Evolutionary conservation across 495 filamentous ascomycete genomes (phyloP).

Genomic region (Elasticomyces elasticus): DNA sequence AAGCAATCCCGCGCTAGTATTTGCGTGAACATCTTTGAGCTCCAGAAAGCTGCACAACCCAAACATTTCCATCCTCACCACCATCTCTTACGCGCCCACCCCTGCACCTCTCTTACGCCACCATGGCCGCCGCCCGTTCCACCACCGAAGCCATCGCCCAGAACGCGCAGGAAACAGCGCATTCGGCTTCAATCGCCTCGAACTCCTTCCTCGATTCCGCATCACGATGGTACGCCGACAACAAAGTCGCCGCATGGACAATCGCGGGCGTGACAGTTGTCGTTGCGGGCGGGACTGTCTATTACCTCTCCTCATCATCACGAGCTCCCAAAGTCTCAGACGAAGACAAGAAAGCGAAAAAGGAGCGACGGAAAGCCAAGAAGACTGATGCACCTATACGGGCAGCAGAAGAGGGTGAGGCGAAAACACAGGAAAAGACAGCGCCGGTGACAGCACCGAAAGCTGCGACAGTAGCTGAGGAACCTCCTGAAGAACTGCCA

Average conservation of each 20-base stretch:
- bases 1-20: too few species aligned
- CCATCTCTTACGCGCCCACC: background rate
- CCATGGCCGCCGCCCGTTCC: constrained; percentile 8
- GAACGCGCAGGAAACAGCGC: background rate
- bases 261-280: constrained; percentile 89
- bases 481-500: constrained; percentile 63
- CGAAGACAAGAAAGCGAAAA: constrained; percentile 46
- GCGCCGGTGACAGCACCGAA: constrained; percentile 14
- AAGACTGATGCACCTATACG: constrained; percentile 52
- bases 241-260: constrained; percentile 91
- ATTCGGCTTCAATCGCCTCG: constrained; percentile 18
- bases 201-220: constrained; percentile 80
- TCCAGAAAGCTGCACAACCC: too few species aligned
- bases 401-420: constrained; percentile 60
- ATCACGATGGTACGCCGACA: constrained; percentile 85
- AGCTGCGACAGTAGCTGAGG: constrained; percentile 47
- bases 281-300: constrained; percentile 81
- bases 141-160: constrained; percentile 9
- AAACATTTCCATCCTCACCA: too few species aligned
- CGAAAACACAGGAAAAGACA: constrained; percentile 35
- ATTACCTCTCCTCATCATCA: constrained; percentile 56
- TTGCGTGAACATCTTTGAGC: too few species aligned
- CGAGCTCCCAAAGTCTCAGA: constrained; percentile 5
- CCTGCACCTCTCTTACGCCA: background rate
- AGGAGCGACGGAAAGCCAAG: constrained; percentile 46